Evolutionary conservation across 2,329 filamentous ascomycete genomes (phyloP).

Genomic region (Monilinia fructigena): DNA sequence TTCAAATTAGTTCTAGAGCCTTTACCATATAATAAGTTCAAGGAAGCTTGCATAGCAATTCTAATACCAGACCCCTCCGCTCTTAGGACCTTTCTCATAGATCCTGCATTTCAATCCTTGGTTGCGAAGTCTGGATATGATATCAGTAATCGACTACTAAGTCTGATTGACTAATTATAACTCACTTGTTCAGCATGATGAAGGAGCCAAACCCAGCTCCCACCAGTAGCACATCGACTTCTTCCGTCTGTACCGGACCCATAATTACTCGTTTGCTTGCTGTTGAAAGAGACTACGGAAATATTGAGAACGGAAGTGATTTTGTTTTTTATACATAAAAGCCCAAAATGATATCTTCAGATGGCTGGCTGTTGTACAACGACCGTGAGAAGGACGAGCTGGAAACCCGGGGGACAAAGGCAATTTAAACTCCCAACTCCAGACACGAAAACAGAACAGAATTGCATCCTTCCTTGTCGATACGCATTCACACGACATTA

Average conservation of each 20-base stretch:
- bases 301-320: neutral
- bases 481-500: neutral
- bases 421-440: neutral
- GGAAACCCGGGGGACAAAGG: neutral
- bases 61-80: constrained; percentile 52
- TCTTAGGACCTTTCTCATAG: constrained; percentile 52
- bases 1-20: constrained; percentile 18
- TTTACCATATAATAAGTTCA: neutral
- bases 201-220: constrained; percentile 38
- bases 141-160: constrained; percentile 29
- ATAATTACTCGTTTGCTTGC: constrained; percentile 8
- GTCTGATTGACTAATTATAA: constrained; percentile 40
- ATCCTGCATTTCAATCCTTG: constrained; percentile 49
- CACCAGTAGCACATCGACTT: constrained; percentile 41
- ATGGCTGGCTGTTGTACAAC: neutral
- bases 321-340: neutral
- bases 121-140: constrained; percentile 44
- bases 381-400: neutral
- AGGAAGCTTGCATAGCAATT: constrained; percentile 40
- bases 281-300: too few species aligned
- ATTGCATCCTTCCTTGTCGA: neutral
- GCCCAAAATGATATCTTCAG: neutral
- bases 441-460: neutral
- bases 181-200: constrained; percentile 34
- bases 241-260: constrained; percentile 28